phyloP scores from a whole-genome alignment of 345 rosid species.

The Eucalyptus cloeziana region DNA sequence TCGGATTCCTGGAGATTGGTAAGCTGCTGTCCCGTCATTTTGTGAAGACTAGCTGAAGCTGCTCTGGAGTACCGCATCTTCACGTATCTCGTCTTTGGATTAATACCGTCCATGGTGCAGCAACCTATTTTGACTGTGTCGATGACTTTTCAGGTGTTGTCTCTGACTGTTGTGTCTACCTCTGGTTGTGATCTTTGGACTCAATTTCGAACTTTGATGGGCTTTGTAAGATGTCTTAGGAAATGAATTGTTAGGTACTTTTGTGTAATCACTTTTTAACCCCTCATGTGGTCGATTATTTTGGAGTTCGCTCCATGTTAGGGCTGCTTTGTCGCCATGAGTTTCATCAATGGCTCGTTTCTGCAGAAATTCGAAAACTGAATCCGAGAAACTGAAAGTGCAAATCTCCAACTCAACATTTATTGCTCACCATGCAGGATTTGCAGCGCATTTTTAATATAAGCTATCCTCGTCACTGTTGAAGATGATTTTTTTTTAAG shows the following conservation, averaged over 20 bases:
- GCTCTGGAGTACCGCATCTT: neutral
- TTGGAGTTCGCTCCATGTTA: neutral
- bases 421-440: neutral
- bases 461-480: neutral
- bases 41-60: constrained; percentile 22
- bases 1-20: constrained; percentile 64
- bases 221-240: neutral
- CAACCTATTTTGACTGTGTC: neutral
- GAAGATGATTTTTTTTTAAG: neutral
- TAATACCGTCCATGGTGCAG: neutral
- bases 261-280: neutral
- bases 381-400: neutral
- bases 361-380: neutral
- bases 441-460: neutral
- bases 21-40: constrained; percentile 62
- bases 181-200: neutral
- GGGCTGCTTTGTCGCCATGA: neutral
- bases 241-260: neutral
- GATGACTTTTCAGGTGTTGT: neutral
- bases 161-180: neutral
- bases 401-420: neutral
- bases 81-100: neutral
- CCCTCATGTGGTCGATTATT: neutral
- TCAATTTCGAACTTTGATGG: neutral
- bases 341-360: neutral